Evolutionary conservation across 345 rosid species (phyloP).

Genomic region (Eucalyptus decipiens): DNA sequence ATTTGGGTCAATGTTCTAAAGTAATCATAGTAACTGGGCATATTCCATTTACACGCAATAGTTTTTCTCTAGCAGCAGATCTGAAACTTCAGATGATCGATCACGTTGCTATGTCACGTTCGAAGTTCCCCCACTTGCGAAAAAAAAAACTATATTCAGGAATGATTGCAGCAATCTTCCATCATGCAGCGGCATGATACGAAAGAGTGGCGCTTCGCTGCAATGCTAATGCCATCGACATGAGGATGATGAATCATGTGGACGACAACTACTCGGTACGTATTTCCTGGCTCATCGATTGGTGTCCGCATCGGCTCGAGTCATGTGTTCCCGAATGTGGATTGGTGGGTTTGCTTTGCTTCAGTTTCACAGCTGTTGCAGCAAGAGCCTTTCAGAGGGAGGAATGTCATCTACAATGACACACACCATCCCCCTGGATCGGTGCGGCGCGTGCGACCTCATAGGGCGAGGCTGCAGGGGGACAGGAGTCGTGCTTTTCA

Average conservation of each 20-base stretch:
- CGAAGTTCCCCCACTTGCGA: not conserved
- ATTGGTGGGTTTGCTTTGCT: not conserved
- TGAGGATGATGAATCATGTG: not conserved
- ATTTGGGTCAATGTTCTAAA: not conserved
- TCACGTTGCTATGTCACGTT: not conserved
- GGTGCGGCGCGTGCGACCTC: not conserved
- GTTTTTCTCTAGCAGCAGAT: not conserved
- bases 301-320: not conserved
- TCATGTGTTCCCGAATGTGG: not conserved
- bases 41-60: not conserved
- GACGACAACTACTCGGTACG: not conserved
- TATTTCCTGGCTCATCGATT: not conserved
- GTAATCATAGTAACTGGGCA: not conserved
- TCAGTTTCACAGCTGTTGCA: not conserved
- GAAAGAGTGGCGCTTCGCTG: not conserved
- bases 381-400: not conserved
- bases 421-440: not conserved
- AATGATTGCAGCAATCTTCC: not conserved
- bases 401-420: slow-evolving; percentile 5
- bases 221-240: not conserved
- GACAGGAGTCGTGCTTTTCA: not conserved
- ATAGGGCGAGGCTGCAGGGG: not conserved
- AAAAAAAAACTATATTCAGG: not conserved
- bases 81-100: not conserved
- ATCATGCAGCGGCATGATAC: not conserved